Evolutionary conservation across 1,139 yeast genomes (phyloP).

Genomic region (Diutina mesorugosa): DNA sequence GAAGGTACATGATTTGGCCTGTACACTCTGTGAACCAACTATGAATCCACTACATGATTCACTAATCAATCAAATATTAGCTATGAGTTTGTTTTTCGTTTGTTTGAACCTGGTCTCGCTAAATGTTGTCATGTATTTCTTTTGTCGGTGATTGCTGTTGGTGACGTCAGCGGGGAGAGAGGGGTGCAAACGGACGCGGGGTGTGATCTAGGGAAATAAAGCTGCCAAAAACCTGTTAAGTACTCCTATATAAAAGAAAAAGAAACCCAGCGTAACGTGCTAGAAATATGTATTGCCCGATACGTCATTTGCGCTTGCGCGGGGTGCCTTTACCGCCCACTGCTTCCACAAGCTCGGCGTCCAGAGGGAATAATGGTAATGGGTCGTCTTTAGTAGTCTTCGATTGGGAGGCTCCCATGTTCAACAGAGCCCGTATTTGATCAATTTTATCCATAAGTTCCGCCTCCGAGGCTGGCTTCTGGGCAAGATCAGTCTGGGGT

Average conservation of each 20-base stretch:
- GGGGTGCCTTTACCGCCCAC: background rate
- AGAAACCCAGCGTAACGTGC: background rate
- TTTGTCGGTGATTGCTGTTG: background rate
- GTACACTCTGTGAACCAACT: no score
- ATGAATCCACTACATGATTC: no score
- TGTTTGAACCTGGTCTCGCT: background rate
- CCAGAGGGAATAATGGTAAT: background rate
- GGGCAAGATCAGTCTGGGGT: constrained; percentile 15
- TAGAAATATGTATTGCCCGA: background rate
- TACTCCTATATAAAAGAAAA: no score
- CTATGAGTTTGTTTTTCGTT: no score
- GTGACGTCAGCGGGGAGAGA: background rate
- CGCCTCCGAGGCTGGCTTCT: constrained; percentile 19
- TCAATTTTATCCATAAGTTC: constrained; percentile 12
- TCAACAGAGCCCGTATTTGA: background rate
- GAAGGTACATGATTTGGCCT: background rate
- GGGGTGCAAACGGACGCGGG: background rate
- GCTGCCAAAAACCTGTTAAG: background rate
- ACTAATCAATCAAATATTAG: no score
- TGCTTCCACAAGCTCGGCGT: background rate
- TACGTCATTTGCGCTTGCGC: background rate
- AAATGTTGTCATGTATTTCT: no score
- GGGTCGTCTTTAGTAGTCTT: background rate
- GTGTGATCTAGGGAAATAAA: background rate
- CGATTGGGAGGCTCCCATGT: background rate